Evolutionary conservation across 2,329 filamentous ascomycete species (phyloP), one percentile per base, ranked within the genome.

Genomic region (Pseudophaeomoniella oleicola): DNA sequence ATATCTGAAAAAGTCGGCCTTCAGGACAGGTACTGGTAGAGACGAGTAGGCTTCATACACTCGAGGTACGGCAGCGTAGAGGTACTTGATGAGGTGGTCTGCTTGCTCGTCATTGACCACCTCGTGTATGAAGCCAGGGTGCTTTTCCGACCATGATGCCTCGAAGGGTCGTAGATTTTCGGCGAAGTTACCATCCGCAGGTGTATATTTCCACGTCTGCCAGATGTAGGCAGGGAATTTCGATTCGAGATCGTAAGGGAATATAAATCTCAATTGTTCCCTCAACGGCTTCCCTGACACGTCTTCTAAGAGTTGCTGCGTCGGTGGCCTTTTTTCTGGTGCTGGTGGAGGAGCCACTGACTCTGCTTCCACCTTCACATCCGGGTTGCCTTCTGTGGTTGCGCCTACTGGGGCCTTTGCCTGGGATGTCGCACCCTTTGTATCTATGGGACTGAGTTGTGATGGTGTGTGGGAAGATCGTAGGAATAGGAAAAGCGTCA

Each of bases 161-260:
- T 96, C 90, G 41, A 85, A 71, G 33, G 81, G 75, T 42, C 87
- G 78, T 53, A 94, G 87, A 14, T 67, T 62, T 43, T 79, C 74
- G 9, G 60, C 61, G 54, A 98, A 98, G 42, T 82, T 69, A 35
- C 74, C 68, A 15, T 84, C 81, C 2, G 78, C 72, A 0, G 88
- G 87, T 1, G 76, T 82, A 51, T 75, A 79, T 58, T 92, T 94
- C 90, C 90, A 98, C 11, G 90, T 98, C 67, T 98, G 90, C 90
- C 90, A 98, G 53, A 98, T 92, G 65, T 94, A 96, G 39, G 86
- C 87, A 3, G 90, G 90, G 57, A 96, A 96, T 57, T 88, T 93
- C 48, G 69, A 60, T 52, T 86, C 76, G 43, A 88, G 69, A 51
- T 94, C 82, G 67, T 96, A 98, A 14, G 87, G 85, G 59, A 90